Evolutionary conservation across 2,329 filamentous ascomycete genomes (phyloP), one percentile per base, ranked within the genome.

Genomic region (Pseudogymnoascus sp.): DNA sequence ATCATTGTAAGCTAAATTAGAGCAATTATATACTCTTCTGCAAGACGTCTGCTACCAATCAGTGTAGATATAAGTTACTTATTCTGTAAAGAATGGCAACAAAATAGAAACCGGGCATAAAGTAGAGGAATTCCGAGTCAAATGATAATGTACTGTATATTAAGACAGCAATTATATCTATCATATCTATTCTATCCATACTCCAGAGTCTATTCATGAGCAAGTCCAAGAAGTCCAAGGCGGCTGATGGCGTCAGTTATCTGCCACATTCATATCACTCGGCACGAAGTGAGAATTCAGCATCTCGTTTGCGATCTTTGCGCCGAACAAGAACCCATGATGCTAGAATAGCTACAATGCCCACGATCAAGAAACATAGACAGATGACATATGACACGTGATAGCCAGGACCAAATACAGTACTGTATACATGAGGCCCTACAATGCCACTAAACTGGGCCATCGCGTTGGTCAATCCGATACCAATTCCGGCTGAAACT

Each of bases 391-490:
- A 76, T 2, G 70, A 72, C 1, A 71, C 69, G n/a, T 69, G 72
- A 64, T 77, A 77, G 0, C 67, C 70, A 1, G 75, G 75, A 1
- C 75, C 74, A 69, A 76, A 76, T 3, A 72, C 68, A 2, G 74
- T 73, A 63, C 70, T 74, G 63, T 76, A 77, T 5, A 77, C 69
- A 63, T 75, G 73, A 31, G 76, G 75, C 0, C 75, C 75, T 33
- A 70, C 73, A 48, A 78, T 76, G 1, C 75, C 75, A 42, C 73
- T 72, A 42, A 76, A 76, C 64, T 78, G 75, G 2, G 75, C 75
- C 71, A 74, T 74, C 3, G 75, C 75, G 64, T 77, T 78, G 0
- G 75, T 78, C 21, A 73, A 69, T 1, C 76, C 76, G 58, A 77
- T 77, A 0, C 74, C 75, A 6, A 77, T 65, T 1, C 75, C 75